phyloP scores from a whole-genome alignment of 306 rosid species.

The Glycine latifolia region DNA sequence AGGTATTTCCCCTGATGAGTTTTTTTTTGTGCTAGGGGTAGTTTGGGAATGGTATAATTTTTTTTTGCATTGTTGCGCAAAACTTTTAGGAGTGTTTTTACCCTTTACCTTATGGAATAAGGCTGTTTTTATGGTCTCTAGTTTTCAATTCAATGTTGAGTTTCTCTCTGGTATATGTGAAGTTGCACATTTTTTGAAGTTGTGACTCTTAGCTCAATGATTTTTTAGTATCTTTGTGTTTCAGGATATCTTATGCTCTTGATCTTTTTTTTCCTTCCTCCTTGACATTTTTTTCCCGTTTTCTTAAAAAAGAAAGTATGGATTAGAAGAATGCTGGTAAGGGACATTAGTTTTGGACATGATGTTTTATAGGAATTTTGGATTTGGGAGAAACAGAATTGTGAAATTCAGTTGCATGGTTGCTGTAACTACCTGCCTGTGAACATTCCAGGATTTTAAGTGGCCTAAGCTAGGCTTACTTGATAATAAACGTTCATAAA shows the following conservation, averaged over 20 bases:
- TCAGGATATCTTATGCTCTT: slow-evolving; percentile 9
- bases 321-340: neutral
- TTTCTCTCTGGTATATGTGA: neutral
- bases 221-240: too few relatives aligned
- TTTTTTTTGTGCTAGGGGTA: neutral
- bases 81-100: neutral
- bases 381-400: too few relatives aligned
- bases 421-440: neutral
- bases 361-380: neutral
- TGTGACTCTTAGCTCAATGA: too few relatives aligned
- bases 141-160: slow-evolving; percentile 11
- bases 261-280: neutral
- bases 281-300: neutral
- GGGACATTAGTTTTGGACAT: neutral
- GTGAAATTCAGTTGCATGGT: too few relatives aligned
- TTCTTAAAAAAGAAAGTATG: neutral
- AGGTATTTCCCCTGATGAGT: neutral
- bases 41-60: neutral
- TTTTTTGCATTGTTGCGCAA: neutral
- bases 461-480: neutral
- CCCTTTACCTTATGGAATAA: neutral
- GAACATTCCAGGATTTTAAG: neutral
- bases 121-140: neutral
- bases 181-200: too few relatives aligned
- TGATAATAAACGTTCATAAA: neutral